Evolutionary conservation across 352 stramenopile genomes (phyloP), one percentile per base, ranked within the genome.

Genomic region (Peronospora belbahrii): DNA sequence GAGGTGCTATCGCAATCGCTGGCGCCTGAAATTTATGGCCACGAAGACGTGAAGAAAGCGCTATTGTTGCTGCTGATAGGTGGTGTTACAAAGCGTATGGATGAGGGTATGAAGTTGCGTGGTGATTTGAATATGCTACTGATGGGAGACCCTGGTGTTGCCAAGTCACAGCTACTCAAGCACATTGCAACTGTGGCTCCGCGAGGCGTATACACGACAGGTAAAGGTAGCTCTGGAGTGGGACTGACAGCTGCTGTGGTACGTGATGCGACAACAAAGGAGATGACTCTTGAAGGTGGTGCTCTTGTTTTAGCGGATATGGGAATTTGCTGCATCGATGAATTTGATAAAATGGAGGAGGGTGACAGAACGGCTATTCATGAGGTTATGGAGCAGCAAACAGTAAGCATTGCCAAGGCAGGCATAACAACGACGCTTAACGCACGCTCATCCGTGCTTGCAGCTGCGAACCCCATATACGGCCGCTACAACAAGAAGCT

Each of bases 301-400:
- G 97, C 97, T 0, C 69, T 99, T 14, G 97, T 99, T 13, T 74
- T 99, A 22, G 97, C 97, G 0, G 97, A 99, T 72, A 96, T 88
- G 61, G 96, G 96, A 2, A 97, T 99, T 49, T 99, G 95, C 65
- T 95, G 88, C 39, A 99, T 99, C 61, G 97, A 99, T 68, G 96
- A 99, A 71, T 98, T 97, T 32, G 92, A 97, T 62, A 98, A 97
- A 67, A 99, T 99, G 96, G 95, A 98, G 42, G 95, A 99, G 61
- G 65, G 70, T 1, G 96, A 99, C 60, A 85, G 97, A 39, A 99
- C 96, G 2, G 95, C 96, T 6, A 99, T 99, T 59, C 97, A 99
- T 75, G 94, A 98, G 70, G 97, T 99, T 4, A 99, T 99, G 96
- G 97, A 99, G 72, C 96, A 99, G 61, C 97, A 99, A 59, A 99